Conservation (phyloP, 345 rosid species). For the Salix caprea region DNA sequence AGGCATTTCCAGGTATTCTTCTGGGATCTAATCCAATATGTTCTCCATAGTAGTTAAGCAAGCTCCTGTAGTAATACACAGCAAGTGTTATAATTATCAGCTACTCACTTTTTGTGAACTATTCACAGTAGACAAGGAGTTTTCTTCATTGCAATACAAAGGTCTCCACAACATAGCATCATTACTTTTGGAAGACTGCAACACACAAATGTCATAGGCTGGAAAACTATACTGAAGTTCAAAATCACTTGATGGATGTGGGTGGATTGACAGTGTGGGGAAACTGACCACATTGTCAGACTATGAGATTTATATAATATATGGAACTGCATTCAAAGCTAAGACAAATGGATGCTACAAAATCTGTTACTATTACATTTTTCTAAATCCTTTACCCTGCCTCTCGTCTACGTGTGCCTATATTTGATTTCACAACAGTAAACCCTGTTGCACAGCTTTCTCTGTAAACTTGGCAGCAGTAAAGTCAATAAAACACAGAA, state of each 20-base stretch:
- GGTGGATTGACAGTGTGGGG: neutral
- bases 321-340: neutral
- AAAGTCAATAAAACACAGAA: neutral
- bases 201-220: neutral
- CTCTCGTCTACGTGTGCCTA: neutral
- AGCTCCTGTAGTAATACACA: conserved; percentile 46
- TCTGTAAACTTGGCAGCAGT: neutral
- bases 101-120: neutral
- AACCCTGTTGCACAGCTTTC: neutral
- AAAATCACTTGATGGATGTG: neutral
- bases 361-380: neutral
- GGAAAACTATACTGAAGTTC: neutral
- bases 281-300: neutral
- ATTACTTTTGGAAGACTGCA: neutral
- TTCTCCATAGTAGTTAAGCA: conserved; percentile 59
- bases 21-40: conserved; percentile 63
- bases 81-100: conserved; percentile 4
- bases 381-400: neutral
- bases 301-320: neutral
- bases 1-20: conserved; percentile 53
- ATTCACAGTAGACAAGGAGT: neutral
- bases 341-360: neutral
- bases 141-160: neutral
- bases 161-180: neutral
- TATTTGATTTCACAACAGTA: neutral